phyloP scores from a whole-genome alignment of 2,329 filamentous ascomycete species.

The Fonsecaea erecta region DNA sequence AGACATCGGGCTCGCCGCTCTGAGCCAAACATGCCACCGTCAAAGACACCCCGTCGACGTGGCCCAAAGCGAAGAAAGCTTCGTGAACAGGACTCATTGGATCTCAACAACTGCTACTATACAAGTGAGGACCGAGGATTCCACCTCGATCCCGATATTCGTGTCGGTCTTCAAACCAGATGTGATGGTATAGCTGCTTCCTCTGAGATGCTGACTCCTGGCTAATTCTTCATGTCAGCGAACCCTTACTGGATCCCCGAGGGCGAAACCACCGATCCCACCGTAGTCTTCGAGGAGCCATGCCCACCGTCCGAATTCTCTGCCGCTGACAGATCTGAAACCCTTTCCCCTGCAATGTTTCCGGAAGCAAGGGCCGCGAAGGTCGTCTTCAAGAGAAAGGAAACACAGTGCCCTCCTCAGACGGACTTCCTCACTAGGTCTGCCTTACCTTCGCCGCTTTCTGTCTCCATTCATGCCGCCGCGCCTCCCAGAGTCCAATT shows the following conservation, averaged over 20 bases:
- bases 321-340: background rate
- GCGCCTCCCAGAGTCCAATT: slow-evolving; percentile 5
- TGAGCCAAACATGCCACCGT: background rate
- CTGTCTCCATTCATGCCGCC: background rate
- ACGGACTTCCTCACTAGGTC: background rate
- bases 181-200: background rate
- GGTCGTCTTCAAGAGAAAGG: background rate
- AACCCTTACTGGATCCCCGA: background rate
- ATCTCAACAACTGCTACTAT: slow-evolving; percentile 25
- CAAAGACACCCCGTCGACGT: background rate
- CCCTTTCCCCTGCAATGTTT: background rate
- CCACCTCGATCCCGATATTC: slow-evolving; percentile 29
- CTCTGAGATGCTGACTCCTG: background rate
- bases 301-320: background rate
- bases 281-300: background rate
- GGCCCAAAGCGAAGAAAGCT: slow-evolving; percentile 16
- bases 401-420: background rate
- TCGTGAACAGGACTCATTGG: slow-evolving; percentile 19
- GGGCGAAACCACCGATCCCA: slow-evolving; percentile 9
- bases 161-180: background rate
- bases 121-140: slow-evolving; percentile 24
- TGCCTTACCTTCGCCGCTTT: slow-evolving; percentile 1
- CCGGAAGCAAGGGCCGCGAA: background rate
- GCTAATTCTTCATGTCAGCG: background rate
- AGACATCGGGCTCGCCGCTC: background rate